Percentiles rank a stretch among this genome's conserved stretches.
Conservation (phyloP, 2,329 filamentous ascomycete species). For the Xylaria sp. region DNA sequence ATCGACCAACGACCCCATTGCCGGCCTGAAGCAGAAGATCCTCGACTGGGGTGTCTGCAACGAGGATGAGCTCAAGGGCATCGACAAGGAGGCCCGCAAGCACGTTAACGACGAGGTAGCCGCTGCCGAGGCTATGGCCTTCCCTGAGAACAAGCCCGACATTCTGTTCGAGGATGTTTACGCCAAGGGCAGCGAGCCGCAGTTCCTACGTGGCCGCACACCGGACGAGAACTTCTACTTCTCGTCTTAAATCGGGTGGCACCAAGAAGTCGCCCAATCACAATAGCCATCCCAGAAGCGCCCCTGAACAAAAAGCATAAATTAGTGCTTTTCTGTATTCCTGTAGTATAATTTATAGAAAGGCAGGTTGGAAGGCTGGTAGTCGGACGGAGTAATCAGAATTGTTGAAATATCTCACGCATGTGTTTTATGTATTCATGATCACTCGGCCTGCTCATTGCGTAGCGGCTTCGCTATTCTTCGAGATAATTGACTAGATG, state of each 20-base stretch:
- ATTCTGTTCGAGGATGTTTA: slow-evolving; percentile 98
- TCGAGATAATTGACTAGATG: slow-evolving; percentile 13
- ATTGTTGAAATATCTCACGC: slow-evolving; percentile 22
- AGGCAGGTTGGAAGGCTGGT: slow-evolving; percentile 34
- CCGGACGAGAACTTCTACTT: slow-evolving; percentile 97
- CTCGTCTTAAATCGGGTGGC: slow-evolving; percentile 50
- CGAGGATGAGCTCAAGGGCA: slow-evolving; percentile 94
- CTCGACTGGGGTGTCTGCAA: slow-evolving; percentile 91
- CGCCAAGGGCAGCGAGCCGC: slow-evolving; percentile 85
- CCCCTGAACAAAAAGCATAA: slow-evolving; percentile 17
- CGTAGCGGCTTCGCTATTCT: slow-evolving; percentile 9
- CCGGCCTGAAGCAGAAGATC: slow-evolving; percentile 97
- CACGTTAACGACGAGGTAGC: slow-evolving; percentile 91
- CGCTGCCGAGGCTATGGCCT: slow-evolving; percentile 86
- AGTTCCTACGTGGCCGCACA: slow-evolving; percentile 85
- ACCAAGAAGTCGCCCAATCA: background rate
- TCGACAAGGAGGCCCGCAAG: slow-evolving; percentile 92
- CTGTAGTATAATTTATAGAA: slow-evolving; percentile 43
- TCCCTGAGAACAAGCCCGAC: slow-evolving; percentile 80
- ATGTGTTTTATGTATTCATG: slow-evolving; percentile 22
- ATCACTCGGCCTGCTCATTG: slow-evolving; percentile 13
- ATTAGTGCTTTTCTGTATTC: slow-evolving; percentile 30
- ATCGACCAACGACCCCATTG: slow-evolving; percentile 97
- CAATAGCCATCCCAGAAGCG: slow-evolving; percentile 22
- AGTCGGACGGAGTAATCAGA: slow-evolving; percentile 36